Evolutionary conservation across 2,329 filamentous ascomycete genomes (phyloP).

Genomic region (Fusarium sacchari): DNA sequence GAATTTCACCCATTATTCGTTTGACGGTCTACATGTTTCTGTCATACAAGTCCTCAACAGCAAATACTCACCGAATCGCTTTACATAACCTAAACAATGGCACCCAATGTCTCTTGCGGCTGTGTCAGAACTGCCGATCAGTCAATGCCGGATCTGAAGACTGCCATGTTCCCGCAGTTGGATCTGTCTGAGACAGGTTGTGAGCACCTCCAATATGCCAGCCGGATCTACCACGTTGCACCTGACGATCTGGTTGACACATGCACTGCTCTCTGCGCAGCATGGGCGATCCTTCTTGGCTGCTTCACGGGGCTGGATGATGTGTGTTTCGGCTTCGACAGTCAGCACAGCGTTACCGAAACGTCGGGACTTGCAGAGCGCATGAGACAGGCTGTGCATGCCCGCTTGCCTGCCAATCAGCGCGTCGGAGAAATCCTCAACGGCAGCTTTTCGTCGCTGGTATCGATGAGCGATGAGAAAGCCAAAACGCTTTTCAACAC

Average conservation of each 20-base stretch:
- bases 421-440: not conserved
- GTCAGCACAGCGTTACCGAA: conserved; percentile 5
- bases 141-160: conserved; percentile 20
- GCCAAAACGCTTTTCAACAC: conserved; percentile 56
- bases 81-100: conserved; percentile 7
- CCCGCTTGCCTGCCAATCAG: conserved; percentile 11
- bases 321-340: conserved; percentile 31
- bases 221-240: not conserved
- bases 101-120: conserved; percentile 5
- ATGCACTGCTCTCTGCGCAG: conserved; percentile 13
- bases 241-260: not conserved
- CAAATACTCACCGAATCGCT: not conserved
- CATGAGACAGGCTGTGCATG: not conserved
- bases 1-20: not conserved
- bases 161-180: conserved; percentile 35
- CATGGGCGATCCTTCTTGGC: conserved; percentile 32
- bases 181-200: conserved; percentile 16
- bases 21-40: not conserved
- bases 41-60: not conserved
- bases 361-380: not conserved
- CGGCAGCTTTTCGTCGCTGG: not conserved
- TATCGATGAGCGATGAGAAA: not conserved
- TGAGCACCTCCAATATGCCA: not conserved
- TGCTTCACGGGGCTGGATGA: conserved; percentile 37
- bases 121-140: conserved; percentile 5